Evolutionary conservation across 2,329 filamentous ascomycete genomes (phyloP), one percentile per base, ranked within the genome.

Genomic region (Scedosporium minutisporum): DNA sequence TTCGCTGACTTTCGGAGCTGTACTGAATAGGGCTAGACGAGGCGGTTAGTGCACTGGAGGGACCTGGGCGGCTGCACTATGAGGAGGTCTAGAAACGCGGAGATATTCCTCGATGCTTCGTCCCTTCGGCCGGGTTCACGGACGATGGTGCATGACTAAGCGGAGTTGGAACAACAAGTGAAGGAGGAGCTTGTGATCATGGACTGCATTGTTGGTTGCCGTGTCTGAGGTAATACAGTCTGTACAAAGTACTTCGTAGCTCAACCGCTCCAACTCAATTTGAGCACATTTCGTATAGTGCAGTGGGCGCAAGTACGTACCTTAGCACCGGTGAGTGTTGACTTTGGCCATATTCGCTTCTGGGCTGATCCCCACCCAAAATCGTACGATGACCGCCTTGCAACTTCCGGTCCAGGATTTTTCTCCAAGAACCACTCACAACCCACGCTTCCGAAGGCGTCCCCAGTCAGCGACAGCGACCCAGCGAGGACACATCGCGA

Each of bases 291-390:
- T 33, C 29, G 29, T 33, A 58, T 9, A 14, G 55, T 16, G 21
- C 18, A 14, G 16, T 58, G 14, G 29, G 25, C 16, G n/a, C 3
- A 10, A 58, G 55, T 38, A 58, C 55, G 48, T 53, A 53, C 48
- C 48, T 23, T 25, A 6, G 21, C 29, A 53, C 48, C 48, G 16
- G 48, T 21, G n/a, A 53, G 48, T 53, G n/a, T 53, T 53, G 23
- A 53, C 48, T 25, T 53, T 53, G n/a, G 21, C 48, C 48, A 53
- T n/a, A n/a, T 12, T 25, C 21, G 48, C 23, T 23, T 55, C 60
- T 61, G 44, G 60, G 60, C 60, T 57, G 60, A 61, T 61, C 44
- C 46, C 60, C 60, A 61, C 60, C 27, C 60, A 57, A 55, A 61
- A 61, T 61, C 60, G 60, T 61, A 61, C 60, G 60, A 61, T 61